Evolutionary conservation across 2,329 filamentous ascomycete species (phyloP), one percentile per base, ranked within the genome.

Genomic region (Colletotrichum phormii): DNA sequence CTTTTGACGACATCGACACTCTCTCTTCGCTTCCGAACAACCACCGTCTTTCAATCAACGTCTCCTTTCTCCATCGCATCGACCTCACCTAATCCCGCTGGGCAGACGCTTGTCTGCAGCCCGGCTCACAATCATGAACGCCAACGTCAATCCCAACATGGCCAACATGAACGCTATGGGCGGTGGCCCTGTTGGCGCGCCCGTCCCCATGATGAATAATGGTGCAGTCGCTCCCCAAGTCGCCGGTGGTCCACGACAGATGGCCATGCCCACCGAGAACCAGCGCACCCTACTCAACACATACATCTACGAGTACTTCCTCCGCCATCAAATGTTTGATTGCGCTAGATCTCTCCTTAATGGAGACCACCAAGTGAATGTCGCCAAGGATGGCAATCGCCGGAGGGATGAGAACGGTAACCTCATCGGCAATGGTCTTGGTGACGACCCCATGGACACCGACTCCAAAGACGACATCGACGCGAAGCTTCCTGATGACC

Each of bases 261-360:
- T 76, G 67, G 63, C 72, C 29, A 63, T 70, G 55, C 72, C 75
- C 18, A 67, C 74, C 75, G 85, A 87, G 61, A 82, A 80, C 73
- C 86, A 85, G 76, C 89, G 89, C 75, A 84, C 87, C 61, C 84
- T 91, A 72, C 88, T 97, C 64, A 95, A 96, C 84, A 96, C 94
- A 24, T 95, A 95, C 82, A 97, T 97, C 76, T 97, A 96, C 87
- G 94, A 97, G 80, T 96, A 97, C 82, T 96, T 98, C 76, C 86
- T 98, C 76, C 94, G 94, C 79, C 93, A 95, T 81, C 89, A 91
- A 77, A 94, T 98, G 89, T 93, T 90, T 80, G 94, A 97, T 76
- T 93, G 94, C 80, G 97, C 97, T 76, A 91, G 94, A 77, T 89
- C 92, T 61, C 87, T 98, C 73, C 84, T 94, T 68, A 87, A 89